phyloP scores from a whole-genome alignment of 2,329 filamentous ascomycete species.

The Colletotrichum orbiculare region DNA sequence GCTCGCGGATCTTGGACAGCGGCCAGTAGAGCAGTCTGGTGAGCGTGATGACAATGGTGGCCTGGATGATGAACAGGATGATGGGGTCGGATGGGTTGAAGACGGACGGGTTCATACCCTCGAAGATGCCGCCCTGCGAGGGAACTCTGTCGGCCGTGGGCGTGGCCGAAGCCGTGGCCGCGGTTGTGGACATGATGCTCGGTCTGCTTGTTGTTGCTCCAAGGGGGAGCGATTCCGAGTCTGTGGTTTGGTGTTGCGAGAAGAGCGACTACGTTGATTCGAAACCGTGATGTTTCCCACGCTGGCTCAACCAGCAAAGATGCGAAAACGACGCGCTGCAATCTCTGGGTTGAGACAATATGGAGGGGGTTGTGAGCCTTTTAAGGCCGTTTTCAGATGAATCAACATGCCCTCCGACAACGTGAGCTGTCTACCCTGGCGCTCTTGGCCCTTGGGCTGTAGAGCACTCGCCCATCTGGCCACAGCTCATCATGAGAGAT shows the following conservation, averaged over 20 bases:
- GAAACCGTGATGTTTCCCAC: too few species aligned
- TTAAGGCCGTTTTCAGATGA: too few species aligned
- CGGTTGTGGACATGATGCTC: slow-evolving; percentile 15
- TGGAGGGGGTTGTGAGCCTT: too few species aligned
- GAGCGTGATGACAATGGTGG: slow-evolving; percentile 59
- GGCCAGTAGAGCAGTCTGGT: slow-evolving; percentile 72
- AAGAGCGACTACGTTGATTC: too few species aligned
- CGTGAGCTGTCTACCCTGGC: background rate
- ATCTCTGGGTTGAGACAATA: background rate
- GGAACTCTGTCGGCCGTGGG: slow-evolving; percentile 33
- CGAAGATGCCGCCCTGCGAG: slow-evolving; percentile 72
- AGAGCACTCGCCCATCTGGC: background rate
- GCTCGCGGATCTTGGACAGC: slow-evolving; percentile 80
- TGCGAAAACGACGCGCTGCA: background rate
- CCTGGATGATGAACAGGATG: slow-evolving; percentile 79
- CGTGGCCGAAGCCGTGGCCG: slow-evolving; percentile 1
- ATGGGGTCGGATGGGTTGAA: slow-evolving; percentile 80
- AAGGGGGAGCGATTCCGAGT: background rate
- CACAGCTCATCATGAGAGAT: background rate
- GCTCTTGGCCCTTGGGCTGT: slow-evolving; percentile 1
- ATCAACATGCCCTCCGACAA: background rate
- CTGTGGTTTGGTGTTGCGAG: background rate
- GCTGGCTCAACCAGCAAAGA: background rate
- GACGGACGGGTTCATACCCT: slow-evolving; percentile 74
- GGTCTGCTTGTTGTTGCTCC: background rate